phyloP scores from a whole-genome alignment of 306 rosid genomes.

The Prunus armeniaca region DNA sequence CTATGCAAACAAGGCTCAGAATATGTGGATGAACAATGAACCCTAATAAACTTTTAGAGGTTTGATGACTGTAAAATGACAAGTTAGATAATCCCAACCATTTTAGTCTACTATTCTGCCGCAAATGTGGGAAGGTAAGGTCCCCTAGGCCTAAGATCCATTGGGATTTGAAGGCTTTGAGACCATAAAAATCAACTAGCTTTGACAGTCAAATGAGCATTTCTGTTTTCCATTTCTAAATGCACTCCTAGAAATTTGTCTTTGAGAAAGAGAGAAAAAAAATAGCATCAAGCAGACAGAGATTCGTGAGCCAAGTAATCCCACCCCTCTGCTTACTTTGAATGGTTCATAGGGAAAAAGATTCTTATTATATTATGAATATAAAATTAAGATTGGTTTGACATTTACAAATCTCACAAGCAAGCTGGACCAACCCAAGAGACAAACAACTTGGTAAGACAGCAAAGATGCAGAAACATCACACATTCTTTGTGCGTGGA shows the following conservation, averaged over 20 bases:
- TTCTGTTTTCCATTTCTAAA: not conserved
- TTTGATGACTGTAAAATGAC: not conserved
- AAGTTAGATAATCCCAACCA: not conserved
- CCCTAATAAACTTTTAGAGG: not conserved
- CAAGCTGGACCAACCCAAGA: constrained; percentile 13
- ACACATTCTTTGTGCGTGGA: constrained; percentile 36
- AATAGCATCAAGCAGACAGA: constrained; percentile 29
- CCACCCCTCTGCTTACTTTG: constrained; percentile 22
- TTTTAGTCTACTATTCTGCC: constrained; percentile 9
- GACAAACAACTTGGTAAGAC: constrained; percentile 16
- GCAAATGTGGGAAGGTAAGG: constrained; percentile 4
- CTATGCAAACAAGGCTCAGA: not conserved
- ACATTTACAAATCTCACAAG: constrained; percentile 5
- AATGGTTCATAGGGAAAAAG: constrained; percentile 7
- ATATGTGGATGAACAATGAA: not conserved
- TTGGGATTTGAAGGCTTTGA: constrained; percentile 3
- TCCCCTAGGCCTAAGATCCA: not conserved
- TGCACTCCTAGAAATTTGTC: not conserved
- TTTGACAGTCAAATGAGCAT: not conserved
- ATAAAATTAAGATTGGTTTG: constrained; percentile 10
- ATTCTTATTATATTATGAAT: not conserved
- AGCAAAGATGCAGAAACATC: constrained; percentile 28
- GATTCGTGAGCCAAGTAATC: constrained; percentile 55
- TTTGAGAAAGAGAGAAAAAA: too few relatives aligned
- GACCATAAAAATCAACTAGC: constrained; percentile 1